phyloP scores from a whole-genome alignment of 1,284 basidiomycete species.

The Phylloboletellus chloephorus region DNA sequence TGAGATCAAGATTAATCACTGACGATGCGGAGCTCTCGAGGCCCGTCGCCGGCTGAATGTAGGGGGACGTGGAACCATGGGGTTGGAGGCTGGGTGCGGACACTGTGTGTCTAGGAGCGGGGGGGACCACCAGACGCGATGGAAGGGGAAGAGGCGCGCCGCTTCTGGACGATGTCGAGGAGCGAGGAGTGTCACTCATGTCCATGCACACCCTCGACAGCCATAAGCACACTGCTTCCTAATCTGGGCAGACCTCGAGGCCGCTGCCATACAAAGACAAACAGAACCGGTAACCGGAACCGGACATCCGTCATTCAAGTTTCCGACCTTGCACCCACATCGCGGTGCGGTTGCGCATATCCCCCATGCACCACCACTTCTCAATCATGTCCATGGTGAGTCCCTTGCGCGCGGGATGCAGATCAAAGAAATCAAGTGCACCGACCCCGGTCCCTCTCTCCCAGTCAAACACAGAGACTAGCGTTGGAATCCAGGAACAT shows the following conservation, averaged over 20 bases:
- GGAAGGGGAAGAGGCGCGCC: slow-evolving; percentile 35
- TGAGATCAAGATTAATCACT: slow-evolving; percentile 54
- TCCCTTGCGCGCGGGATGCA: slow-evolving; percentile 29
- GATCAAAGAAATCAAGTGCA: slow-evolving; percentile 62
- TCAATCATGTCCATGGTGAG: slow-evolving; percentile 60
- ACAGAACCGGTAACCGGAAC: too few relatives aligned
- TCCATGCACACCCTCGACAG: background rate
- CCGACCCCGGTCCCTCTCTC: slow-evolving; percentile 61
- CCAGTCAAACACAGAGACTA: slow-evolving; percentile 53
- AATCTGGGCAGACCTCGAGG: slow-evolving; percentile 8
- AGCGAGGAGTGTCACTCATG: slow-evolving; percentile 27
- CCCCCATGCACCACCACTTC: slow-evolving; percentile 86
- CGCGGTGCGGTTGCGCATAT: slow-evolving; percentile 53
- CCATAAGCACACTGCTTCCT: background rate
- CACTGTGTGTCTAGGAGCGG: slow-evolving; percentile 35
- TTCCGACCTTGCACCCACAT: slow-evolving; percentile 71
- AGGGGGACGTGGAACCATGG: slow-evolving; percentile 33
- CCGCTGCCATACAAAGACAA: slow-evolving; percentile 17
- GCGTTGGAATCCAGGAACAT: background rate
- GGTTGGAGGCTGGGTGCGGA: slow-evolving; percentile 44
- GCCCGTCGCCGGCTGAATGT: slow-evolving; percentile 31
- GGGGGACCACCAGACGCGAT: slow-evolving; percentile 41
- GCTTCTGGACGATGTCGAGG: slow-evolving; percentile 34
- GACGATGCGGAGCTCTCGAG: slow-evolving; percentile 65
- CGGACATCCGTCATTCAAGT: slow-evolving; percentile 16